Conservation (phyloP, 1,284 basidiomycete species). For the Sanghuangporus baumii region DNA sequence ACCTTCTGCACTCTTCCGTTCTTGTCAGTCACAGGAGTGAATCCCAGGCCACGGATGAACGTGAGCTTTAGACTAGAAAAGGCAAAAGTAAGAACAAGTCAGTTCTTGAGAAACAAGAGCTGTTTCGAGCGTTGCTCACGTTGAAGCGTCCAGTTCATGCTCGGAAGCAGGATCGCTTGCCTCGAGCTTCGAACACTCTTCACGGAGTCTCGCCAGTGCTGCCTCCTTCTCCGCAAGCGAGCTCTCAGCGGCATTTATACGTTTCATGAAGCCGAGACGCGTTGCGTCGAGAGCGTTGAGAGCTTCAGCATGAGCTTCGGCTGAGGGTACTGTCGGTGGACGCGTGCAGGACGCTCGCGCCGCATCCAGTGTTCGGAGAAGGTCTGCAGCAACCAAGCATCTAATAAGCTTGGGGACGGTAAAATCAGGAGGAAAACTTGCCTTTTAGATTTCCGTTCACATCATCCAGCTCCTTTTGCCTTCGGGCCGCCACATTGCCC, state of each 20-base stretch:
- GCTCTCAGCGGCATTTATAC: conserved; percentile 67
- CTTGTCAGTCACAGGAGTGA: conserved; percentile 55
- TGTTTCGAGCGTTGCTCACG: conserved; percentile 37
- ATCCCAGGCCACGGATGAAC: conserved; percentile 64
- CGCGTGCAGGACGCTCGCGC: conserved; percentile 66
- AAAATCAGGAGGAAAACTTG: conserved; percentile 22
- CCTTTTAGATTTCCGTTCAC: conserved; percentile 57
- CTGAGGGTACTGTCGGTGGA: conserved; percentile 61
- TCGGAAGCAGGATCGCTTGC: conserved; percentile 65
- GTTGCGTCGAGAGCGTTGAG: conserved; percentile 61
- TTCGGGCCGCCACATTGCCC: conserved; percentile 43
- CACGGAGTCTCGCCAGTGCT: conserved; percentile 59
- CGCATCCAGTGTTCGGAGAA: conserved; percentile 60
- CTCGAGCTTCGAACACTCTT: conserved; percentile 53
- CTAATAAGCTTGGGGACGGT: neutral
- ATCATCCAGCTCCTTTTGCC: conserved; percentile 61
- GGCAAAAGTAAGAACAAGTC: neutral
- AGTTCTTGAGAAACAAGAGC: neutral
- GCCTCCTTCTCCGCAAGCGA: conserved; percentile 60
- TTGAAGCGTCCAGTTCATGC: conserved; percentile 62
- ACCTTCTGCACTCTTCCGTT: conserved; percentile 49
- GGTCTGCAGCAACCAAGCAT: conserved; percentile 29
- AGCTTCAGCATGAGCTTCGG: conserved; percentile 50
- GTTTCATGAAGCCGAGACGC: conserved; percentile 63
- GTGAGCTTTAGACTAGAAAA: conserved; percentile 51